phyloP scores from a whole-genome alignment of 73 alveolate species.

The Paramecium caudatum region DNA sequence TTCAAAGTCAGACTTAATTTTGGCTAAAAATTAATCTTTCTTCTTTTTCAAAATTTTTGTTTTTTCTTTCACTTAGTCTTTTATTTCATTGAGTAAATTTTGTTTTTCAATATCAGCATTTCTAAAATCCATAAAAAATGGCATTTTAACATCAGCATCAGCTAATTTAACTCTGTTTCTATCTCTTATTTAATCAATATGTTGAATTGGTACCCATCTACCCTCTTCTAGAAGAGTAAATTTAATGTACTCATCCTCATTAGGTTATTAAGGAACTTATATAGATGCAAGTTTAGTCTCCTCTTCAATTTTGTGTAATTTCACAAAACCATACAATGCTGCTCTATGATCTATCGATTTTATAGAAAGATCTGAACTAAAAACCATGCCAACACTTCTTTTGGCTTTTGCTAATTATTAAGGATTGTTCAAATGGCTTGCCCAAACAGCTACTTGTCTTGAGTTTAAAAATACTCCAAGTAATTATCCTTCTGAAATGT shows the following conservation, averaged over 20 bases:
- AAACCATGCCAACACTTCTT: not conserved
- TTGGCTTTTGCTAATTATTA: conserved; percentile 47
- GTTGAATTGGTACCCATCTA: conserved; percentile 61
- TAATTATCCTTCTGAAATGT: conserved; percentile 7
- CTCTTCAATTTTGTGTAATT: not conserved
- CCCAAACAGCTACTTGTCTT: conserved; percentile 41
- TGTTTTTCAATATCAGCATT: conserved; percentile 56
- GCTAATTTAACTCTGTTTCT: conserved; percentile 62
- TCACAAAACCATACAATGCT: not conserved
- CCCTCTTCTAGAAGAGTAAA: conserved; percentile 56
- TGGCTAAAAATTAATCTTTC: conserved; percentile 49
- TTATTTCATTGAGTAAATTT: conserved; percentile 9
- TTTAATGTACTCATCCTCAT: not conserved
- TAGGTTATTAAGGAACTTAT: not conserved
- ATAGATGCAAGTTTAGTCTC: not conserved
- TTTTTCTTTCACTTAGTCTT: conserved; percentile 42
- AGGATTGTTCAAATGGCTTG: not conserved
- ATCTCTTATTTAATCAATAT: conserved; percentile 61
- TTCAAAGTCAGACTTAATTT: conserved; percentile 59
- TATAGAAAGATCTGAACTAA: conserved; percentile 23
- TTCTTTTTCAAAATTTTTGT: conserved; percentile 29
- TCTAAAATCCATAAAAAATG: conserved; percentile 59
- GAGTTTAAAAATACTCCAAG: conserved; percentile 53
- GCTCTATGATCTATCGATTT: conserved; percentile 42
- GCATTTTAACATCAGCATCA: conserved; percentile 67